Evolutionary conservation across 2,329 filamentous ascomycete species (phyloP), one percentile per base, ranked within the genome.

Genomic region (Calonectria naviculata): DNA sequence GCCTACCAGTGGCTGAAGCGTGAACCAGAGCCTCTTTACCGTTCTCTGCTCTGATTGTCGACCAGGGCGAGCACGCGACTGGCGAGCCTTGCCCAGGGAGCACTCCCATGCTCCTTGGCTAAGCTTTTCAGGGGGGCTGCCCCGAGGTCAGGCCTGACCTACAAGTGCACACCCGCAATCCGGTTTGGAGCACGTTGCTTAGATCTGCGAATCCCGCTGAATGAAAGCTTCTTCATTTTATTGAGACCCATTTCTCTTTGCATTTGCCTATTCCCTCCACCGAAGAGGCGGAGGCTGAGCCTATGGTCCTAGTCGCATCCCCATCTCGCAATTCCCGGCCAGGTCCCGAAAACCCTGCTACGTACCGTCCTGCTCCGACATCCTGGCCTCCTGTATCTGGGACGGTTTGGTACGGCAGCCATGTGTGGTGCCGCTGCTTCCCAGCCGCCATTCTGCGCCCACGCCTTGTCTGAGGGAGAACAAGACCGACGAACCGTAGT

Each of bases 61-160:
- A 15, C 44, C 44, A 52, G 26, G 52, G 36, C 60, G 62, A 54
- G 62, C 67, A 70, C 62, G 67, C 62, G 67, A 70, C 62, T 65
- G 47, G 42, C 21, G 31, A 34, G 41, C 19, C 46, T 21, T 42
- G 41, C 17, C 54, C 31, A 44, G 34, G 62, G 46, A 68, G 36
- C 47, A 47, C 21, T 38, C 29, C 52, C 47, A 38, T 61, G 46
- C 21, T 44, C 56, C 28, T 63, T 63, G 46, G 58, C 66, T 41
- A 65, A 70, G 46, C 38, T 63, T 68, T 66, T 29, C 67, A 66
- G 38, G 62, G 62, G 62, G 44, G 26, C 31, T 31, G 7, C 52
- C 52, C 31, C 52, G 52, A 38, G 19, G 49, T 36, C 29, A 56
- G 31, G 49, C 49, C 49, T 60, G 36, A 34, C 34, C 24, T 60